A percentile compares a stretch with the other conserved stretches of the same genome.
Conservation (phyloP, 177 flowering plant genomes). For the Vitis hybrid region DNA sequence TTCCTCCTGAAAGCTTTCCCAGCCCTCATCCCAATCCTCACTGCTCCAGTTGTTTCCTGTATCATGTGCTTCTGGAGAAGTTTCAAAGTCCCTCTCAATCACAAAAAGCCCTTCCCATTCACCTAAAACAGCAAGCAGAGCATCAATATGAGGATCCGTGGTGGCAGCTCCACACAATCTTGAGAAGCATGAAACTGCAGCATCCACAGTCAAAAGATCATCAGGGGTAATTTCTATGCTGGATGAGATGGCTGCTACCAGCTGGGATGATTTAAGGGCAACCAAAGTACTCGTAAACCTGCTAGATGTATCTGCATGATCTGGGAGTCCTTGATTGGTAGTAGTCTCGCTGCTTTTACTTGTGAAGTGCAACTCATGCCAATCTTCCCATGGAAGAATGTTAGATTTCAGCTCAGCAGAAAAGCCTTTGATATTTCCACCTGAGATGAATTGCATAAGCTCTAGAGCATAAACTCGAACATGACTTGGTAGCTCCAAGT, state of each 20-base stretch:
- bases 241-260: conserved; percentile 63
- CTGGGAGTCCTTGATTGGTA: conserved; percentile 23
- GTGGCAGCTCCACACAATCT: conserved; percentile 45
- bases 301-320: conserved; percentile 43
- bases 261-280: conserved; percentile 83
- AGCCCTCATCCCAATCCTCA: conserved; percentile 93
- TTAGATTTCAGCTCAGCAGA: conserved; percentile 37
- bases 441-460: conserved; percentile 74
- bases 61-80: conserved; percentile 37
- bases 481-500: conserved; percentile 65
- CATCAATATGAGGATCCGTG: conserved; percentile 42
- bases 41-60: conserved; percentile 58
- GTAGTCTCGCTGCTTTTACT: conserved; percentile 28
- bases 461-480: conserved; percentile 75
- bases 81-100: conserved; percentile 22
- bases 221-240: conserved; percentile 59
- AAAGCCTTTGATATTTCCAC: conserved; percentile 42
- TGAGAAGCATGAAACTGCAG: conserved; percentile 70
- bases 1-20: conserved; percentile 91
- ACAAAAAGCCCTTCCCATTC: conserved; percentile 87
- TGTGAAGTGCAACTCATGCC: conserved; percentile 50
- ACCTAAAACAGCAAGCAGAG: conserved; percentile 56
- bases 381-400: conserved; percentile 87
- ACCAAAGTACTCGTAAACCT: conserved; percentile 69
- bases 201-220: conserved; percentile 58